Conservation (phyloP, 148 eudicot species). For the Arctostaphylos glauca region DNA sequence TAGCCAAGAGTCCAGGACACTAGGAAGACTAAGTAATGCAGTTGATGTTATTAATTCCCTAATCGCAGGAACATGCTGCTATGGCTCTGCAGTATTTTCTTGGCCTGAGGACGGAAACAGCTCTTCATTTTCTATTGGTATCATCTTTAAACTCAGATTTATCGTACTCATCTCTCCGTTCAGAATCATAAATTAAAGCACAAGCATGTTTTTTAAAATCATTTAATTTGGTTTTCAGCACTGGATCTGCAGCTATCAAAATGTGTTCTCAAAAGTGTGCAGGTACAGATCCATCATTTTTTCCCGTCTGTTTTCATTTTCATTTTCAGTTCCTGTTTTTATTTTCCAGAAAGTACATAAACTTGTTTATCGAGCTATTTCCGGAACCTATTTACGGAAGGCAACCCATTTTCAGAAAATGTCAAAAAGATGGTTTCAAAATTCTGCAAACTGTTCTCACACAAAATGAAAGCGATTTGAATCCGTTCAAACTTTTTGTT, state of each 20-base stretch:
- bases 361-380: background rate
- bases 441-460: background rate
- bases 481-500: background rate
- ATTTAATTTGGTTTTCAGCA: constrained; percentile 37
- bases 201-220: background rate
- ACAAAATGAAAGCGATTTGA: background rate
- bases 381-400: background rate
- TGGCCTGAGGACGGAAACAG: constrained; percentile 51
- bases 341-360: background rate
- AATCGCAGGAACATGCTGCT: constrained; percentile 74
- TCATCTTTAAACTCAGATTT: constrained; percentile 7
- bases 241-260: constrained; percentile 76
- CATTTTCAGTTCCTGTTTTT: background rate
- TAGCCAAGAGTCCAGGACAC: background rate
- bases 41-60: background rate
- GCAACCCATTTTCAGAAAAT: background rate
- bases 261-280: constrained; percentile 69
- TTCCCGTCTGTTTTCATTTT: background rate
- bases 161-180: background rate
- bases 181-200: background rate
- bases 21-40: background rate
- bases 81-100: constrained; percentile 79
- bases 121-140: constrained; percentile 69
- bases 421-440: background rate
- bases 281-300: constrained; percentile 36